Percentiles rank a stretch among this genome's conserved stretches.
Evolutionary conservation across 495 filamentous ascomycete species (phyloP).

Genomic region (Penicillium steckii): DNA sequence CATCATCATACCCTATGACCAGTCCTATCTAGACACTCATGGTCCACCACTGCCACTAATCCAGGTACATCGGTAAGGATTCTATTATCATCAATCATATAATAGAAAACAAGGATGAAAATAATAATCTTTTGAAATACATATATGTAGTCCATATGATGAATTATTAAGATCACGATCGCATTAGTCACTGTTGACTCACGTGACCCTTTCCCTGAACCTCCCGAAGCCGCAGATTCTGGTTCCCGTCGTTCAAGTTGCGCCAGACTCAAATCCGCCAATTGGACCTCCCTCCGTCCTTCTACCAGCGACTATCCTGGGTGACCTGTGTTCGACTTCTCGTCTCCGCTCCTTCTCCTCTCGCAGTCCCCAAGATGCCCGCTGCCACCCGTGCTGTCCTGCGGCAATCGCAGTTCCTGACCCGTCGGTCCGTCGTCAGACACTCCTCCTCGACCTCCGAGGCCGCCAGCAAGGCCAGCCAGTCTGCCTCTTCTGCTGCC

Average conservation of each 20-base stretch:
- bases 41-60: too few relatives aligned
- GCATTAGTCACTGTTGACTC: constrained; percentile 5
- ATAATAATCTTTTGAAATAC: too few relatives aligned
- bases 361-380: constrained; percentile 43
- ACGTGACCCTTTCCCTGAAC: constrained; percentile 42
- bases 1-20: too few relatives aligned
- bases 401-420: constrained; percentile 58
- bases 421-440: constrained; percentile 55
- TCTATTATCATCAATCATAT: too few relatives aligned
- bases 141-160: not conserved
- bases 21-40: too few relatives aligned
- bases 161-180: not conserved
- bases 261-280: constrained; percentile 38
- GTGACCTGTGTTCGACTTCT: constrained; percentile 27
- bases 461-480: constrained; percentile 66
- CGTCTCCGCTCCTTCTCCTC: constrained; percentile 26
- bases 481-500: constrained; percentile 60
- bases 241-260: constrained; percentile 41
- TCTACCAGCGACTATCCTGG: constrained; percentile 30
- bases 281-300: constrained; percentile 41
- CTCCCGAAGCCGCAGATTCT: constrained; percentile 48
- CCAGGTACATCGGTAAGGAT: too few relatives aligned
- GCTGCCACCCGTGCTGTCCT: constrained; percentile 58
- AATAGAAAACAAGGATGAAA: too few relatives aligned
- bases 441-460: constrained; percentile 68